Evolutionary conservation across 139 green algal genomes (phyloP).

Genomic region (Marvania coccoides): DNA sequence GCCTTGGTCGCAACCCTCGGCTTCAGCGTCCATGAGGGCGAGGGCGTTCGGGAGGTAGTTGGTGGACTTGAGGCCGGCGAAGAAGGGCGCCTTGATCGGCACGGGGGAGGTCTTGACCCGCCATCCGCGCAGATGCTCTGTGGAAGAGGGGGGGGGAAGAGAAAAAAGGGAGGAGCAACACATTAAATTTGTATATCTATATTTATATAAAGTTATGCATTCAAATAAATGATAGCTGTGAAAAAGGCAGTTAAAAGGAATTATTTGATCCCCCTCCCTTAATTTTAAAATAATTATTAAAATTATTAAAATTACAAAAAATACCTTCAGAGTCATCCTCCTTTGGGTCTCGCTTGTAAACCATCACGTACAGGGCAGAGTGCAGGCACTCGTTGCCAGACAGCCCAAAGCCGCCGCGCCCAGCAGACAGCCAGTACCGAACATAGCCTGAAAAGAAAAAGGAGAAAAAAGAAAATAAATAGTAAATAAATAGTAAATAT

Average conservation of each 20-base stretch:
- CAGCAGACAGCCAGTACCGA: slow-evolving; percentile 60
- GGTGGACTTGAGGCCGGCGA: slow-evolving; percentile 49
- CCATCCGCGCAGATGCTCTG: slow-evolving; percentile 33
- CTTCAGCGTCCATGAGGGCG: slow-evolving; percentile 40
- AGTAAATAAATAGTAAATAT: no score
- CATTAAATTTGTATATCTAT: neutral
- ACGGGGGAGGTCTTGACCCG: slow-evolving; percentile 45
- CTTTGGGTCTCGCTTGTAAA: slow-evolving; percentile 28
- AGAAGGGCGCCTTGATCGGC: slow-evolving; percentile 30
- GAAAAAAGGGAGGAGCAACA: neutral
- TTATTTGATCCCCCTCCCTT: no score
- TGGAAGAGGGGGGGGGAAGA: neutral
- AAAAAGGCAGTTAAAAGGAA: no score
- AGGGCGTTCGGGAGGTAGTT: slow-evolving; percentile 61
- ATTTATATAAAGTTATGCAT: neutral
- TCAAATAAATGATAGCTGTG: neutral
- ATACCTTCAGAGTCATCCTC: slow-evolving; percentile 6
- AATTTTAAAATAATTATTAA: no score
- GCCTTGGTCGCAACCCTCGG: slow-evolving; percentile 44
- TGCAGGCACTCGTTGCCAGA: slow-evolving; percentile 21
- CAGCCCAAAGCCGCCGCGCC: slow-evolving; percentile 58
- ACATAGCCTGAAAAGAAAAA: slow-evolving; percentile 31
- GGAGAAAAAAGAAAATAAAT: neutral
- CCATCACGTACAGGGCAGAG: slow-evolving; percentile 57
- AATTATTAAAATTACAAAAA: no score